Evolutionary conservation across 164 flowering plant genomes (phyloP), one percentile per base, ranked within the genome.

Genomic region (Dillenia turbinata): DNA sequence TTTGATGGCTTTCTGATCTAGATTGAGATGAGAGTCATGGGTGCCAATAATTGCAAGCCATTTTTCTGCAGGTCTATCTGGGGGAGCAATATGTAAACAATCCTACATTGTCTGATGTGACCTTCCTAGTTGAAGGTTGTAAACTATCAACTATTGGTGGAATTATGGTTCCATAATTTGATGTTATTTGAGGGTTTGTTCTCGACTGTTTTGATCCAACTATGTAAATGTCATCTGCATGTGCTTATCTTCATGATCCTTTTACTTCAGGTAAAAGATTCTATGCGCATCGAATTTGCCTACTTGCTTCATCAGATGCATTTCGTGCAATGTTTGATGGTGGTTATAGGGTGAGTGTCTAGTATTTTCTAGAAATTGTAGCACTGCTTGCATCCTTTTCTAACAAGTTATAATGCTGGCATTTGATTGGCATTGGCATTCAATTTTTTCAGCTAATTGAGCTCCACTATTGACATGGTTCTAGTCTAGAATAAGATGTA

Each of bases 311-410:
- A 64, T 95, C 97, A 33, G 99, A 95, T 76, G 88, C 96, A 72
- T 95, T 95, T 50, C 90, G 99, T 63, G 99, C 99, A 62, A 95
- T 95, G 99, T 95, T 95, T 77, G 97, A 95, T 82, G 99, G 99
- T 74, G 99, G 97, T 57, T 95, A 92, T 57, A 73, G 96, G 92
- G 99, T 95, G 66, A 77, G 86, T 6, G 10, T 33, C 40, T 52
- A 55, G 57, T 24, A 56, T 12, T 60, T 17, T 12, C 15, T 9
- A 26, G 11, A 19, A 47, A 17, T 15, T 47, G 12, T 17, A 9
- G 52, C 24, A 5, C 10, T 40, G 9, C 9, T 24, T 46, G 49
- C 49, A 51, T 19, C 4, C n/a, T 48, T 49, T 12, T 33, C 6
- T 33, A 33, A 33, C 40, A 33, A 33, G 40, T 33, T 33, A 33